phyloP scores from a whole-genome alignment of 164 flowering plant genomes.

The Stephania cephalantha region DNA sequence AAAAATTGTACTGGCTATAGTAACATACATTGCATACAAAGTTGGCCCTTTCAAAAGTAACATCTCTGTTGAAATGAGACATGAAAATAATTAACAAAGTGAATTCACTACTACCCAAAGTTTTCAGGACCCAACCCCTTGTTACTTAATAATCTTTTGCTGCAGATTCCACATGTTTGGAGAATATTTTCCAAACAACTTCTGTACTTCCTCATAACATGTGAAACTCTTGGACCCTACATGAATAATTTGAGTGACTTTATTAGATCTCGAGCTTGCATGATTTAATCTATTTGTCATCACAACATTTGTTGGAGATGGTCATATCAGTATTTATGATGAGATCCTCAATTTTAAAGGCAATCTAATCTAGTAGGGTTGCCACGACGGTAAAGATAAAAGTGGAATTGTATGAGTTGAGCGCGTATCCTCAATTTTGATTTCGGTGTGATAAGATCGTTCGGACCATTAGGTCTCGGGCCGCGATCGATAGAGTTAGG shows the following conservation, averaged over 20 bases:
- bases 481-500: no score
- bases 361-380: no score
- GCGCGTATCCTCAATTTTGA: no score
- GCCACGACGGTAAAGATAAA: no score
- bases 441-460: no score
- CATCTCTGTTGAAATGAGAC: neutral
- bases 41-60: neutral
- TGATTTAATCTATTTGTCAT: no score
- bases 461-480: no score
- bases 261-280: neutral
- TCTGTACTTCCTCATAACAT: neutral
- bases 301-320: no score
- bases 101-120: neutral
- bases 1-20: neutral
- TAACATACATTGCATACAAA: neutral
- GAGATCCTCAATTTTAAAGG: no score
- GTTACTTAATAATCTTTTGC: neutral
- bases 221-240: neutral
- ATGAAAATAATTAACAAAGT: no score
- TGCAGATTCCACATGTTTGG: neutral
- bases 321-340: no score
- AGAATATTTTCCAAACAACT: neutral
- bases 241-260: neutral
- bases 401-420: no score
- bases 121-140: neutral